Base-by-base conservation (phyloP, 2,329 filamentous ascomycete species). In the Truncatella angustata region DNA sequence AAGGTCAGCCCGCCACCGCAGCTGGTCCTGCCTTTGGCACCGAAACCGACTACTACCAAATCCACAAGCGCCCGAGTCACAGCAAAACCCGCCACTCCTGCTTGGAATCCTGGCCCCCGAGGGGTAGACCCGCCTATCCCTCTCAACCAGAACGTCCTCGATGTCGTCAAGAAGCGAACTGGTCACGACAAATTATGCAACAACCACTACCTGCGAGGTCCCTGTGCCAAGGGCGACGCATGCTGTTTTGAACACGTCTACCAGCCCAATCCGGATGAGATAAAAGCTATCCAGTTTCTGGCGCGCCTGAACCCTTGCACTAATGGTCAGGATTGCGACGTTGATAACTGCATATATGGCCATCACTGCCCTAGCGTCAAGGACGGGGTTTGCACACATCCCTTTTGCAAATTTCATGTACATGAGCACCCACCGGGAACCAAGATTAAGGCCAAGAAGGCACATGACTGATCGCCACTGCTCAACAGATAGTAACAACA, bases 301-400 rank as follows among this genome's bases (percentile, higher is more conserved):
- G 75, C 81, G 2, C 73, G 82, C 5, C 67, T 80, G 51, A 85
- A 82, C 52, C 82, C 81, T 1, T 86, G 82, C 65, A 72, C 72
- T 0, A 74, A 69, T 26, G 79, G 80, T 0, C 82, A 86, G 62
- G 72, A 80, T n/a, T 86, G 82, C 57, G 75, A 79, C 5, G 67
- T 75, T 4, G 73, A 77, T 2, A 76, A 79, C 55, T 86, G 82
- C 62, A 84, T 85, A 53, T 85, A 86, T 58, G 82, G 82, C 3
- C 82, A 86, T 62, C 77, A 86, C 60, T 83, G 80, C 57, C 79
- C 80, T 0, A 81, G 74, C 54, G 71, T 79, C n/a, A 64, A 63
- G 10, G 74, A 81, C 35, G 77, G 75, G 4, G 59, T 72, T 21
- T 85, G 82, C 64, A 70, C 65, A 14, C 77, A 82, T 54, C 77